These are phyloP conservation scores for Polysphondylium violaceum DNA, from an alignment of 78 protist species.

Conservation along the genomic window DNA sequence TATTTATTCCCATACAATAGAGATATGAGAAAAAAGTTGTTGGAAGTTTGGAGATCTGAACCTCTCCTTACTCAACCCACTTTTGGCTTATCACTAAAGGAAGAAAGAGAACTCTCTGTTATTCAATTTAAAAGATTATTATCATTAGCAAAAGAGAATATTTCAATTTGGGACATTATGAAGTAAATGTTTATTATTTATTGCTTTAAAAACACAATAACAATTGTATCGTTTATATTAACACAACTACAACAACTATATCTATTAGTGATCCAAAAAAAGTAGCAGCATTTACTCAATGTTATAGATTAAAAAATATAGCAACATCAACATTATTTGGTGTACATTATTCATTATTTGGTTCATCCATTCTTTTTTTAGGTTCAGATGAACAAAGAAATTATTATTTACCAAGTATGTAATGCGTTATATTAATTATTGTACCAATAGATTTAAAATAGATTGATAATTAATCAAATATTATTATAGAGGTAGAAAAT, in stretches of 20 bases:
- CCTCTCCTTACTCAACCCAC: background rate
- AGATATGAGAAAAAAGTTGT: conserved; percentile 19
- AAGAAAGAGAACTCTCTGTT: conserved; percentile 53
- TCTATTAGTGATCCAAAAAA: conserved; percentile 61
- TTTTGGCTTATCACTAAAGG: conserved; percentile 41
- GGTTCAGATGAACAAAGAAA: conserved; percentile 74
- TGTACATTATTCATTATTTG: conserved; percentile 69
- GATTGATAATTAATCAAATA: too few species aligned
- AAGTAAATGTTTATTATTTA: too few species aligned
- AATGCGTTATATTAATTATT: background rate
- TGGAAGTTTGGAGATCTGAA: background rate
- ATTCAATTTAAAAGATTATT: conserved; percentile 6
- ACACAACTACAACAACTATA: too few species aligned
- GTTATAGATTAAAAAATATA: conserved; percentile 37
- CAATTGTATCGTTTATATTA: too few species aligned
- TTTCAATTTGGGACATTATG: conserved; percentile 8
- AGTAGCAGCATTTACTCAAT: conserved; percentile 57
- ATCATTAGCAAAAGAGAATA: background rate
- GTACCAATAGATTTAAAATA: too few species aligned
- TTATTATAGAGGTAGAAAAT: conserved; percentile 33
- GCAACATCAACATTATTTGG: conserved; percentile 60
- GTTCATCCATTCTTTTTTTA: conserved; percentile 47
- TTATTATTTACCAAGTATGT: conserved; percentile 5
- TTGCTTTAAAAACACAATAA: too few species aligned
- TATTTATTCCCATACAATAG: conserved; percentile 48